Conservation (phyloP, 768 basidiomycete genomes). For the Cystobasidium ongulense region DNA sequence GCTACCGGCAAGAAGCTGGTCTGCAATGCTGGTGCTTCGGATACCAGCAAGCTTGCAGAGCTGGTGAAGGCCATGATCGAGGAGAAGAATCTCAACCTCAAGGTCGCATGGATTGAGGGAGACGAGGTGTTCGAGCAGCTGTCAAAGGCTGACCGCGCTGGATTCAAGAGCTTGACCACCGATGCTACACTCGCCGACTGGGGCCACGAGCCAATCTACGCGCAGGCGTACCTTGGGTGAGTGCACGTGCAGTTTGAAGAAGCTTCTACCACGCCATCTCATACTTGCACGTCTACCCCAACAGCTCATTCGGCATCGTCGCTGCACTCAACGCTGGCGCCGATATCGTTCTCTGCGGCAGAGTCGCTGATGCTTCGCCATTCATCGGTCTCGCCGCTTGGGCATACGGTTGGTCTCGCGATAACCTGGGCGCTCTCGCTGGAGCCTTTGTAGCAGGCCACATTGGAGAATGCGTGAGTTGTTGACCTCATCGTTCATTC, state of each 20-base stretch:
- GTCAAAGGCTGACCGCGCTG: not conserved
- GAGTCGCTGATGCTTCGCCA: not conserved
- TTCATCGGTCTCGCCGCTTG: conserved; percentile 1
- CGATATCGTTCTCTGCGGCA: not conserved
- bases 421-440: not conserved
- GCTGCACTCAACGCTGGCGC: not conserved
- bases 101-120: conserved; percentile 1
- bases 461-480: conserved; percentile 4
- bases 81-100: not conserved
- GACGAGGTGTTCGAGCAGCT: not conserved
- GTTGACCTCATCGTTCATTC: not conserved
- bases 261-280: not conserved
- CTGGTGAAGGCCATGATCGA: not conserved
- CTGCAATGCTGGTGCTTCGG: conserved; percentile 4
- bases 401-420: not conserved
- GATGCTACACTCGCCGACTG: not conserved
- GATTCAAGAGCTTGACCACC: not conserved
- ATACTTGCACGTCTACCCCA: not conserved
- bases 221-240: conserved; percentile 4
- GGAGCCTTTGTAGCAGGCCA: not conserved
- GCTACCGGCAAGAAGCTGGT: not conserved
- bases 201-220: not conserved
- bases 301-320: not conserved
- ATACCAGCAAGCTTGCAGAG: not conserved
- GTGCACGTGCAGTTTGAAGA: not conserved